A percentile compares a stretch with the other conserved stretches of the same genome.
These are phyloP conservation scores for Acrodontium crateriforme DNA, from an alignment of 2,329 filamentous ascomycete species.

Conservation along the genomic window DNA sequence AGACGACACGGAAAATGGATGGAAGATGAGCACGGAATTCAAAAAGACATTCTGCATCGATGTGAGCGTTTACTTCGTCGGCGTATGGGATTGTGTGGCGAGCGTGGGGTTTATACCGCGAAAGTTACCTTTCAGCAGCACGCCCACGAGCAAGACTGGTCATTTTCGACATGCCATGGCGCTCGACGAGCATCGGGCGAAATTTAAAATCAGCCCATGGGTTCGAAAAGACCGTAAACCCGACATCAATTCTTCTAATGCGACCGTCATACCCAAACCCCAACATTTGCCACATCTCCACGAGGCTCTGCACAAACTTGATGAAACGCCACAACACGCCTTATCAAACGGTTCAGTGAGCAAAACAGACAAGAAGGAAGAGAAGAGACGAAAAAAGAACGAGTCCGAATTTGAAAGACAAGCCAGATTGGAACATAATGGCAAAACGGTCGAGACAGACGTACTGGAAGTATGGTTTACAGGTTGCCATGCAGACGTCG, in stretches of 20 bases:
- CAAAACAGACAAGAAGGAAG: too few species aligned
- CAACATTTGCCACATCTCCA: background rate
- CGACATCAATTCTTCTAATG: slow-evolving; percentile 3
- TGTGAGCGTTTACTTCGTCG: slow-evolving; percentile 30
- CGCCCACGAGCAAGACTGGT: slow-evolving; percentile 22
- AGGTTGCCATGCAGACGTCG: slow-evolving; percentile 31
- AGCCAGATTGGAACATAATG: slow-evolving; percentile 3
- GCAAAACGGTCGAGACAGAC: slow-evolving; percentile 14
- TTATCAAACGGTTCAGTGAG: too few species aligned
- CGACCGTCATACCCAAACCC: background rate
- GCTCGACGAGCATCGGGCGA: slow-evolving; percentile 30
- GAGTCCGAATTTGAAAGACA: too few species aligned
- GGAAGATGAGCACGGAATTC: slow-evolving; percentile 29
- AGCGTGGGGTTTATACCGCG: slow-evolving; percentile 29
- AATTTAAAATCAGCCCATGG: slow-evolving; percentile 31
- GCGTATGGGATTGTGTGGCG: slow-evolving; percentile 32
- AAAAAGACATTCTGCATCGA: slow-evolving; percentile 32
- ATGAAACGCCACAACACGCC: background rate
- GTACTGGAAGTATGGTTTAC: slow-evolving; percentile 31
- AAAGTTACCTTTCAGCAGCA: slow-evolving; percentile 26
- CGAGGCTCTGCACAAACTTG: slow-evolving; percentile 1
- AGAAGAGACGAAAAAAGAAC: too few species aligned
- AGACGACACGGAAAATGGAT: slow-evolving; percentile 25
- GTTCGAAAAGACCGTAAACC: slow-evolving; percentile 19
- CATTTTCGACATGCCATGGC: slow-evolving; percentile 33